Evolutionary conservation across 2,329 filamentous ascomycete genomes (phyloP).

Genomic region (Leptographium radiaticola): DNA sequence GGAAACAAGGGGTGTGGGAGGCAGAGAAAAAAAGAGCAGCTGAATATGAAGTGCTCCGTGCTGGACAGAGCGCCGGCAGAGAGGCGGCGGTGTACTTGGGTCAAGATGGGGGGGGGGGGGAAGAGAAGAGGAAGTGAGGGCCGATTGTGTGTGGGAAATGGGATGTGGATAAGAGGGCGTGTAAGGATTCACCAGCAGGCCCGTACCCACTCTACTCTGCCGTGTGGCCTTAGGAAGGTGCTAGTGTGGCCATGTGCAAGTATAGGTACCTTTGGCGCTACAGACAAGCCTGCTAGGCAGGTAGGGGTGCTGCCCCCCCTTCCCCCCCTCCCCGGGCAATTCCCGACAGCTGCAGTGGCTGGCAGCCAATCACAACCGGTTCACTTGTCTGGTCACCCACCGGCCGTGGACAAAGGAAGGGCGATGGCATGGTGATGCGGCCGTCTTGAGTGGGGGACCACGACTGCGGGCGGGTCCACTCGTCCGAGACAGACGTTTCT

Average conservation of each 20-base stretch:
- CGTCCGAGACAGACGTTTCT: slow-evolving; percentile 1
- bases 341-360: neutral
- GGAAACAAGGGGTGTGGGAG: neutral
- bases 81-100: neutral
- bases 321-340: neutral
- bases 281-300: neutral
- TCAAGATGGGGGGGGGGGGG: neutral
- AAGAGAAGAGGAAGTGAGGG: neutral
- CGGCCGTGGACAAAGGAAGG: neutral
- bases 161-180: slow-evolving; percentile 2
- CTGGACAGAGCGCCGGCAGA: neutral
- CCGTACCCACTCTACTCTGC: neutral
- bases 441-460: neutral
- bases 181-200: neutral
- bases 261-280: neutral
- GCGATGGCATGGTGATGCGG: neutral
- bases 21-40: neutral
- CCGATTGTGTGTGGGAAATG: neutral
- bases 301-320: neutral
- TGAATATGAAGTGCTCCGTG: neutral
- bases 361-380: neutral
- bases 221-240: neutral
- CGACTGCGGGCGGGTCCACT: neutral
- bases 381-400: neutral
- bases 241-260: neutral